Percentiles rank a stretch among this genome's conserved stretches.
phyloP scores from a whole-genome alignment of 352 stramenopile genomes.

The Globisporangium megalacanthum region DNA sequence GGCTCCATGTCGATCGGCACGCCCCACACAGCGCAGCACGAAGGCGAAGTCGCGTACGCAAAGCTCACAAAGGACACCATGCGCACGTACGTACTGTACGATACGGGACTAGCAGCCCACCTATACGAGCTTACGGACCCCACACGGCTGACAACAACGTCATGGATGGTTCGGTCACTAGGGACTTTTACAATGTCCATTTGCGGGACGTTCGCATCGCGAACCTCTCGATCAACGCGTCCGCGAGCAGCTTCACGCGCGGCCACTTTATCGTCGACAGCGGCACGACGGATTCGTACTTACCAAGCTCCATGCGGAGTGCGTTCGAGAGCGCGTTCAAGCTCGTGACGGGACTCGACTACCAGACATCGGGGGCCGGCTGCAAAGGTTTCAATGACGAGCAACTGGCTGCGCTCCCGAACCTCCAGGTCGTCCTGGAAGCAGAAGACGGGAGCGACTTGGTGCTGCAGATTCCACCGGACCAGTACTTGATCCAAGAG shows the following conservation, averaged over 20 bases:
- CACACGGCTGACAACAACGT: not conserved
- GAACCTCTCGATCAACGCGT: conserved; percentile 49
- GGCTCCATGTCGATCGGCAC: conserved; percentile 31
- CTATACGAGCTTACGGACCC: not conserved
- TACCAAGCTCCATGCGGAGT: conserved; percentile 30
- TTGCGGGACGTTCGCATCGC: conserved; percentile 64
- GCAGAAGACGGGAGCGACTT: conserved; percentile 22
- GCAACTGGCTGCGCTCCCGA: conserved; percentile 25
- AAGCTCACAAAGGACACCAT: conserved; percentile 12
- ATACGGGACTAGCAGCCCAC: too few relatives aligned
- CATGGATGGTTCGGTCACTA: not conserved
- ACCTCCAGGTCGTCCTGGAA: conserved; percentile 31
- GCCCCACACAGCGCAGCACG: conserved; percentile 23
- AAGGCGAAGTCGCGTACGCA: conserved; percentile 19
- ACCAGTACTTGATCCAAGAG: conserved; percentile 32
- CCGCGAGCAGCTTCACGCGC: conserved; percentile 26
- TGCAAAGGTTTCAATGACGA: conserved; percentile 21
- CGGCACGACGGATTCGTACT: conserved; percentile 80
- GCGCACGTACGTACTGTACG: conserved; percentile 14
- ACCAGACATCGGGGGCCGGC: not conserved
- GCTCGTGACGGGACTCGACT: conserved; percentile 14
- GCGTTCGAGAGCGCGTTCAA: conserved; percentile 27
- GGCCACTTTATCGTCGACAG: conserved; percentile 83
- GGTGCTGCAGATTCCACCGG: conserved; percentile 19
- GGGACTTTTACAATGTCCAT: conserved; percentile 65